Evolutionary conservation across 1,139 yeast genomes (phyloP), one percentile per base, ranked within the genome.

Genomic region (Candida sanyaensis): DNA sequence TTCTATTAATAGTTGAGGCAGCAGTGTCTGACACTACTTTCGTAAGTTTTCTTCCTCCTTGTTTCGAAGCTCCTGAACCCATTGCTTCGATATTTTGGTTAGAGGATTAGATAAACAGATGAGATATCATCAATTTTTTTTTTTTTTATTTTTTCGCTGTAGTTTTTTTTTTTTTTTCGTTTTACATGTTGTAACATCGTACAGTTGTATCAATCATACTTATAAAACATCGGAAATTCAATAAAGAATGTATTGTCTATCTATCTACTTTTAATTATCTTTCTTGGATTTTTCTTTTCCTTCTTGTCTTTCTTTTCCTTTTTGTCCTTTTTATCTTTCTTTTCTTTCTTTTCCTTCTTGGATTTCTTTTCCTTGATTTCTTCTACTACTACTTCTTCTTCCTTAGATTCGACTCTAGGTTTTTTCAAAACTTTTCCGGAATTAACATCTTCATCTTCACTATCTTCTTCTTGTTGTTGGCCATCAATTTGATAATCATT

Each of bases 401-500:
- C 46, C 54, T 23, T 54, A 46, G 49, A 44, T n/a, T 42, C 61
- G 36, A 53, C 50, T 50, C 60, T 63, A 27, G 61, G 56, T 52
- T 63, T 65, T 51, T 67, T 65, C 34, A 60, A 55, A 10, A 55
- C 57, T 50, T 60, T 60, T n/a, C 62, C 65, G 33, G 61, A 60
- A 17, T 55, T 60, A 12, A 39, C 40, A 42, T 56, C 62, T 17
- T 45, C 43, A 5, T 41, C 48, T 41, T 51, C 43, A 5, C 39
- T 46, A 41, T 51, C 57, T n/a, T 60, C 62, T n/a, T 54, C 60
- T 9, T 43, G 47, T 29, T 56, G 62, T 29, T 56, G 62, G n/a
- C 41, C 47, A 17, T 45, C 51, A 43, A 45, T 44, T 40, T 54
- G 52, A 55, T 60, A 80, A 56, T 80, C 86, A 11, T 65, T 61